phyloP scores from a whole-genome alignment of 164 flowering plant genomes.

The Magnolia changhungtana region DNA sequence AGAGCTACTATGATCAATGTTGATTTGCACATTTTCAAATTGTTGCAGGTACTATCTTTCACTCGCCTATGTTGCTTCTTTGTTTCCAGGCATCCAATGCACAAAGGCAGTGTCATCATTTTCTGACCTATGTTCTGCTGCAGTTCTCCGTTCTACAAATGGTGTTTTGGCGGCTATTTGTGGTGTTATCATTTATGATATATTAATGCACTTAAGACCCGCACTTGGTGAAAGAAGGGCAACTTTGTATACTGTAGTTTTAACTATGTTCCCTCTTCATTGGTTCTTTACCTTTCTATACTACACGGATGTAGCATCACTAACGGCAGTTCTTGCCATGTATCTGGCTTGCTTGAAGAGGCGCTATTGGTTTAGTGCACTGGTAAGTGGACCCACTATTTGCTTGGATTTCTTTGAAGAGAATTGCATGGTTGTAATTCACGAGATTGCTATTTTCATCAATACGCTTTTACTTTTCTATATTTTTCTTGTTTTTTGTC shows the following conservation, averaged over 20 bases:
- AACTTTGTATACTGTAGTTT: slow-evolving; percentile 53
- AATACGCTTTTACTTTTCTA: not conserved
- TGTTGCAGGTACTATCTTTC: slow-evolving; percentile 94
- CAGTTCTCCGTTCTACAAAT: slow-evolving; percentile 73
- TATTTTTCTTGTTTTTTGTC: not conserved
- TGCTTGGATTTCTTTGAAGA: not conserved
- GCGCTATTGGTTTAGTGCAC: slow-evolving; percentile 59
- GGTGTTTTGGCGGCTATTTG: slow-evolving; percentile 66
- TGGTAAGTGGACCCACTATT: slow-evolving; percentile 47
- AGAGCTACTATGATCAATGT: not conserved
- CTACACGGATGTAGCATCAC: slow-evolving; percentile 92
- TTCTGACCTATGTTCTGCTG: slow-evolving; percentile 53
- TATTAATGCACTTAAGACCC: slow-evolving; percentile 59
- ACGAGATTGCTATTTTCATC: too few species aligned
- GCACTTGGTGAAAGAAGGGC: slow-evolving; percentile 51
- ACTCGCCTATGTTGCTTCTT: slow-evolving; percentile 78
- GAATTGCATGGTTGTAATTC: too few species aligned
- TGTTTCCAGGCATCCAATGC: slow-evolving; percentile 63
- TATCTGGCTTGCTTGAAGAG: slow-evolving; percentile 71
- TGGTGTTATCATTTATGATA: slow-evolving; percentile 62
- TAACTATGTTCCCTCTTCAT: slow-evolving; percentile 78
- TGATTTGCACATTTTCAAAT: slow-evolving; percentile 24
- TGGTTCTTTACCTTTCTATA: slow-evolving; percentile 95
- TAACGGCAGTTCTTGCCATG: slow-evolving; percentile 76
- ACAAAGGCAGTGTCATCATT: slow-evolving; percentile 35